Evolutionary conservation across 208 protist species (phyloP), one percentile per base, ranked within the genome.

Genomic region (Wallacemonas collosoma): DNA sequence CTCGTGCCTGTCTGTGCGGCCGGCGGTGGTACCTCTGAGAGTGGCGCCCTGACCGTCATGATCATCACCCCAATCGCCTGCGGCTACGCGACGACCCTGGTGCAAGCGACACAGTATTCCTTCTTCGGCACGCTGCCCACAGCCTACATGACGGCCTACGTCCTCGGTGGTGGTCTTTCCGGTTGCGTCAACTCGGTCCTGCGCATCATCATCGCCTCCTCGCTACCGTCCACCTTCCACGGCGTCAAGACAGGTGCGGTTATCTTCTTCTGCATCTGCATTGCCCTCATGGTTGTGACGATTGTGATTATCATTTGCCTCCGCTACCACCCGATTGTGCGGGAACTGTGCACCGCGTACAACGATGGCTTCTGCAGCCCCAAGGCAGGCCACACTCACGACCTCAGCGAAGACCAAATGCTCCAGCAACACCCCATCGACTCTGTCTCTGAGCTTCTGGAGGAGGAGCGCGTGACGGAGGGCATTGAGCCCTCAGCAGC

Each of bases 231-330:
- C 15, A 74, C 80, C 14, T 85, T 85, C 38, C 41, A 62, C 58
- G 80, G 80, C 45, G 73, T 85, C 48, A 85, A 82, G 80, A 85
- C 71, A 36, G 65, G 76, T 50, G 80, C 76, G 36, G 71, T 81
- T 17, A 76, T 85, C 55, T 85, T 85, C 73, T 85, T 82, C 61
- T 41, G 65, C 7, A 82, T 82, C 40, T 71, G 76, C 64, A 82
- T 82, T 36, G 80, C 48, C 17, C 54, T 82, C 43, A 85, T 85
- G 80, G 62, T 68, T 38, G 36, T 82, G 41, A 81, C 73, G 8
- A 62, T 85, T 12, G 57, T 41, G 36, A 53, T 85, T 39, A 70
- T 75, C 4, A 17, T 82, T 8, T n/a, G 79, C 26, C 38, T 82
- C 55, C 76, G 74, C 41, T 65, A 45, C 65, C 81, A 79, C 56